Conservation (phyloP, 257 asterid genomes). For the Nicotiana sylvestris region DNA sequence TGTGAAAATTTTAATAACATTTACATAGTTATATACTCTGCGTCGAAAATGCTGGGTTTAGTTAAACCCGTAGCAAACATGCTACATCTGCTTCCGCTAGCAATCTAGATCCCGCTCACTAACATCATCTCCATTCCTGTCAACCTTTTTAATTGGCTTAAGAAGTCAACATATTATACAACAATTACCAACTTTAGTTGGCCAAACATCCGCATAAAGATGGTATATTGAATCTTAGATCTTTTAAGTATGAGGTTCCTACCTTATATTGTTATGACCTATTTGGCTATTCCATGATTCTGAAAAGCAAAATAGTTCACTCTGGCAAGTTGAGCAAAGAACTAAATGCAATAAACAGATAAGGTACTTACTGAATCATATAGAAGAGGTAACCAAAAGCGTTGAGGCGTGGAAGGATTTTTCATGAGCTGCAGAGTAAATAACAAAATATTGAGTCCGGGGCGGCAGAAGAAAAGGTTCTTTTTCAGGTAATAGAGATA, state of each 20-base stretch:
- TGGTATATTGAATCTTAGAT: not conserved
- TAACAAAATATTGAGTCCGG: not conserved
- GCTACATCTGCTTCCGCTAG: too few species aligned
- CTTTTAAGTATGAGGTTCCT: not conserved
- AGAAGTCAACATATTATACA: not conserved
- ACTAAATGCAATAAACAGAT: constrained; percentile 6
- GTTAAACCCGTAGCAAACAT: too few species aligned
- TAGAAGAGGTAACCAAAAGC: constrained; percentile 84
- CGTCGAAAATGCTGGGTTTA: too few species aligned
- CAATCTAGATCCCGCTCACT: not conserved
- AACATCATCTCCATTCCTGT: not conserved
- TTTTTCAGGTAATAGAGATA: not conserved
- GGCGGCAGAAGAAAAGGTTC: not conserved
- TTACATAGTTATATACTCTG: too few species aligned
- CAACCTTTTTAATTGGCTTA: not conserved
- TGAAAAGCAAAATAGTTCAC: not conserved
- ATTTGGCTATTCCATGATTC: not conserved
- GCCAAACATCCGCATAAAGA: not conserved
- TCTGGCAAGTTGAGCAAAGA: not conserved
- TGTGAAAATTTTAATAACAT: too few species aligned
- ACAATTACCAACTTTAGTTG: not conserved
- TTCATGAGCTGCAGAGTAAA: constrained; percentile 72
- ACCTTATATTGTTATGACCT: not conserved
- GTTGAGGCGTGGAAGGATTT: constrained; percentile 87
- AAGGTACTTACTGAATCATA: constrained; percentile 64